Evolutionary conservation across 805 yeast species (phyloP).

Genomic region (Metschnikowia drakensbergensis): DNA sequence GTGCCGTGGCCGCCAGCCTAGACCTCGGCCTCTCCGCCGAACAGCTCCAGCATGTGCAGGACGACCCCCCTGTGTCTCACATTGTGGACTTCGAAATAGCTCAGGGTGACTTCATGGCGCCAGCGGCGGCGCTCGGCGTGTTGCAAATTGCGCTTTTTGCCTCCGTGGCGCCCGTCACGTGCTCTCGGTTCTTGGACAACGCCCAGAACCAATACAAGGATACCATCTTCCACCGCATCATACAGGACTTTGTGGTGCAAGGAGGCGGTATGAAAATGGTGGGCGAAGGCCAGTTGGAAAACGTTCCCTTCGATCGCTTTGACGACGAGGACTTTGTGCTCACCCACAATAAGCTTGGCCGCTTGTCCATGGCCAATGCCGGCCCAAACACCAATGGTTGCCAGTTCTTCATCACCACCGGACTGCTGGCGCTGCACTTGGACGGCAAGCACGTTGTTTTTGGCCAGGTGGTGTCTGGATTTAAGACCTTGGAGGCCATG

Average conservation of each 20-base stretch:
- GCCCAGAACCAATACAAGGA: conserved; percentile 23
- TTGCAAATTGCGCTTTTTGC: conserved; percentile 27
- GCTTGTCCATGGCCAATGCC: conserved; percentile 30
- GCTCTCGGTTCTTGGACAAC: conserved; percentile 31
- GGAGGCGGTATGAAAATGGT: conserved; percentile 30
- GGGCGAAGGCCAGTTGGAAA: conserved; percentile 19
- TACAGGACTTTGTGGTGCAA: conserved; percentile 37
- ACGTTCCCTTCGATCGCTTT: conserved; percentile 21
- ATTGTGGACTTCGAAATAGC: conserved; percentile 39
- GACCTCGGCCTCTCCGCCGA: conserved; percentile 14
- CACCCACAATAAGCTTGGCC: conserved; percentile 27
- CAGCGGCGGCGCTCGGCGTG: conserved; percentile 31
- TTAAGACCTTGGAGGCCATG: conserved; percentile 15
- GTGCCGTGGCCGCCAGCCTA: conserved; percentile 3
- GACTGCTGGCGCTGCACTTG: conserved; percentile 11
- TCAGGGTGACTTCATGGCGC: conserved; percentile 21
- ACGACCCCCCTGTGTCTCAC: conserved; percentile 52
- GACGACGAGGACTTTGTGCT: conserved; percentile 26
- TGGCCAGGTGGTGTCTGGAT: conserved; percentile 26
- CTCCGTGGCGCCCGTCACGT: conserved; percentile 25
- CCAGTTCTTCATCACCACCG: conserved; percentile 24
- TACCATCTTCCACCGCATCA: conserved; percentile 32
- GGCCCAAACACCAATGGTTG: conserved; percentile 25
- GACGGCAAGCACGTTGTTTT: conserved; percentile 27
- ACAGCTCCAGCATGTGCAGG: conserved; percentile 20